Base-by-base conservation (phyloP, 495 filamentous ascomycete genomes). In the Thozetella sp. region DNA sequence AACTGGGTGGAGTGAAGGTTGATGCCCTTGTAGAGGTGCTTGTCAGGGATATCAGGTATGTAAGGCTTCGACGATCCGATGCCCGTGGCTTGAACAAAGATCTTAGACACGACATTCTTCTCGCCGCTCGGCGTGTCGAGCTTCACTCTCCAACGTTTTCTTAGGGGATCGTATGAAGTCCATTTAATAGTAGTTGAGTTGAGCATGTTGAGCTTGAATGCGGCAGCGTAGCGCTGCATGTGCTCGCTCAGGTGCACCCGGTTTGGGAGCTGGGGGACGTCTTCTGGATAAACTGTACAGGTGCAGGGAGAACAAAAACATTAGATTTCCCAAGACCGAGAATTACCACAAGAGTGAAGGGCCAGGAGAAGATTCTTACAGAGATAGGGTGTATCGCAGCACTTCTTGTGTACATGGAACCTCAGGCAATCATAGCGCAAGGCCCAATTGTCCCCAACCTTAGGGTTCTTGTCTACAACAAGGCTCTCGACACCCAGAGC, bases 1-100 rank as follows among this genome's bases (percentile, higher is more conserved):
- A 64, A 74, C 20, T 43, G 1, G 3, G 27, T 48, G 1, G 70
- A 72, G 65, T 74, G 72, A 12, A 72, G 30, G 55, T 37, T 62
- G 19, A 68, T 22, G 25, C 72, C 70, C 27, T 50, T 60, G 63
- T 72, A 74, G 0, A 59, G 34, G 15, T 57, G 15, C 10, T 12
- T 11, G 25, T 63, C 57, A 10, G 51, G 10, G 20, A 74, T 59
- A 10, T 48, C 10, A 13, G 72, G 72, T 15, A 67, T 0, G 57
- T 67, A 65, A 9, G 70, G 65, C 24, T 64, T 64, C 15, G 58
- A 58, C 13, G 63, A 64, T 22, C 60, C 55, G 20, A 68, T 58
- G 9, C 72, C 72, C 1, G 72, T 75, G 1, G 72, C 70, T 54
- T 72, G 70, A 20, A 75, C 66, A 27, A 75, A 56, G 50, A 72